These are phyloP conservation scores for Pseudomicrostroma phylloplanum DNA, from an alignment of 1,284 basidiomycete species.

Conservation along the genomic window DNA sequence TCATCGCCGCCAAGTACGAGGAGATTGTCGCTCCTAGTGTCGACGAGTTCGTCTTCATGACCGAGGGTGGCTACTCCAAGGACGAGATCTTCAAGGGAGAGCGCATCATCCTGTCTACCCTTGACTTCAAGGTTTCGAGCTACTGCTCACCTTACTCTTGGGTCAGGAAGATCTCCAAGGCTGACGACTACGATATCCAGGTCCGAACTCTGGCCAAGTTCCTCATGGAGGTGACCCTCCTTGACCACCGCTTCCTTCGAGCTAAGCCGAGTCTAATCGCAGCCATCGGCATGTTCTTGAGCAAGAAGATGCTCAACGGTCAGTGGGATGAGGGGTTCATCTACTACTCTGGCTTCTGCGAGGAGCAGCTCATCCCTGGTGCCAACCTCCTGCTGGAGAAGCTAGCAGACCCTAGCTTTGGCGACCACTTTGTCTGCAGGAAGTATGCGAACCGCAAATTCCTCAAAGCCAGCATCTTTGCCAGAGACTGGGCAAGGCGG, in stretches of 20 bases:
- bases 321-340: conserved; percentile 71
- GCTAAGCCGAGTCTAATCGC: conserved; percentile 90
- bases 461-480: conserved; percentile 64
- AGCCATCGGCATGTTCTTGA: conserved; percentile 83
- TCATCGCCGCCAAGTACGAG: conserved; percentile 62
- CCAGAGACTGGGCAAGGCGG: conserved; percentile 54
- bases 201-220: conserved; percentile 90
- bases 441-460: conserved; percentile 95
- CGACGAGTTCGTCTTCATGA: conserved; percentile 59
- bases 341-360: conserved; percentile 86
- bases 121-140: conserved; percentile 89
- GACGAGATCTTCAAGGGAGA: conserved; percentile 92
- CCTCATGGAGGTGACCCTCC: conserved; percentile 87
- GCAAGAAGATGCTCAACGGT: conserved; percentile 50
- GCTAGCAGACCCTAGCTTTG: conserved; percentile 72
- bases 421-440: conserved; percentile 80
- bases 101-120: conserved; percentile 72
- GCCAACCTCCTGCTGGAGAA: conserved; percentile 78
- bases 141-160: conserved; percentile 99
- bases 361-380: conserved; percentile 77
- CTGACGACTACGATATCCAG: conserved; percentile 94
- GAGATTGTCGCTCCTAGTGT: conserved; percentile 49
- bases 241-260: conserved; percentile 87
- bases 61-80: conserved; percentile 78
- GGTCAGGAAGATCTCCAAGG: conserved; percentile 94